Conservation (phyloP, 2,329 filamentous ascomycete species). For the Diaporthe humulicola region DNA sequence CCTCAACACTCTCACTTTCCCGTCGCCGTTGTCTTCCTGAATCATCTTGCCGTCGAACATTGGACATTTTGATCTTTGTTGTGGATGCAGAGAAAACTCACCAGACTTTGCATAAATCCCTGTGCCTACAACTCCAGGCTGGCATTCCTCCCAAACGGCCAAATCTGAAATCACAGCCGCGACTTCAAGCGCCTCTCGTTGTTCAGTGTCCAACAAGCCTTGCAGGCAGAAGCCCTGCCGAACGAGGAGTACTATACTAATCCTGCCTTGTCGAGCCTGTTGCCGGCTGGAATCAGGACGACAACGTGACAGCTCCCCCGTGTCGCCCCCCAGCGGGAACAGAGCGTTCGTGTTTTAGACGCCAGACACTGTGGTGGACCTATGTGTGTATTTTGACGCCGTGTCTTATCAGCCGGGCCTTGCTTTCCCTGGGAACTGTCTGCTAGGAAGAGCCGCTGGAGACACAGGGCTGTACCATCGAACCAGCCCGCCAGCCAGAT, state of each 20-base stretch:
- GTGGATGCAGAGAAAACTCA: neutral
- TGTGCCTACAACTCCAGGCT: conserved; percentile 9
- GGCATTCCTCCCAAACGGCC: conserved; percentile 36
- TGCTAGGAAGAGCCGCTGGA: conserved; percentile 35
- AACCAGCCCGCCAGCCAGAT: conserved; percentile 34
- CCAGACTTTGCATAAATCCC: conserved; percentile 23
- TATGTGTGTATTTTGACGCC: conserved; percentile 32
- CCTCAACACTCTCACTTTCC: neutral
- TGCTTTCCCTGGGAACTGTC: conserved; percentile 12
- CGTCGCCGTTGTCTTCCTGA: neutral
- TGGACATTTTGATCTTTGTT: neutral
- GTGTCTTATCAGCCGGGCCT: conserved; percentile 35
- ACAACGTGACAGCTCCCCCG: conserved; percentile 12
- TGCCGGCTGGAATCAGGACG: conserved; percentile 22
- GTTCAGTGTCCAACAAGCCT: conserved; percentile 2
- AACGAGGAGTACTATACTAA: conserved; percentile 27
- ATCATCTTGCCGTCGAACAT: neutral
- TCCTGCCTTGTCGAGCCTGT: neutral
- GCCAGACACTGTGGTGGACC: conserved; percentile 25
- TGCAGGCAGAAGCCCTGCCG: neutral
- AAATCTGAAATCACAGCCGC: conserved; percentile 40
- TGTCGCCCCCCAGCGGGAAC: neutral
- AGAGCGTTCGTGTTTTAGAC: conserved; percentile 20
- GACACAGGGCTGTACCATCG: conserved; percentile 38
- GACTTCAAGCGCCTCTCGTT: conserved; percentile 25